phyloP scores from a whole-genome alignment of 139 green algal genomes.

The Klebsormidium nitens region DNA sequence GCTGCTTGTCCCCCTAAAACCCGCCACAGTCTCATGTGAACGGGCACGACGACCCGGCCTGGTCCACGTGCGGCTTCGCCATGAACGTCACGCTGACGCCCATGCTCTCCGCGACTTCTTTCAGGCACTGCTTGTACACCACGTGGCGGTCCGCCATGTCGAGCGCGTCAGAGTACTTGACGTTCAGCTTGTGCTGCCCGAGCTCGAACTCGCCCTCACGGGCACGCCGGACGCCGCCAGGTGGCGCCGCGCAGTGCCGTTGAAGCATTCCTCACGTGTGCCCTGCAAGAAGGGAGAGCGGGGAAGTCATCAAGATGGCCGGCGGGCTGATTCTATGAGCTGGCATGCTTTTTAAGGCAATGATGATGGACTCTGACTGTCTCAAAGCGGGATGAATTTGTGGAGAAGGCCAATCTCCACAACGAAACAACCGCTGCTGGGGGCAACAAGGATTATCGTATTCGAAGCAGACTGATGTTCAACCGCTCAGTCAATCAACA shows the following conservation, averaged over 20 bases:
- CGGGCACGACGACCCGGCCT: not conserved
- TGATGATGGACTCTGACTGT: no score
- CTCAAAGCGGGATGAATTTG: no score
- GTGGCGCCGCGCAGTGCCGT: not conserved
- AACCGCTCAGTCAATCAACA: no score
- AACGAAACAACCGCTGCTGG: no score
- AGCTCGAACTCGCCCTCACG: constrained; percentile 10
- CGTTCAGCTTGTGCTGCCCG: constrained; percentile 12
- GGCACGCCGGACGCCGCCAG: not conserved
- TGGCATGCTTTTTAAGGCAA: no score
- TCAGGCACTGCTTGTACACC: constrained; percentile 14
- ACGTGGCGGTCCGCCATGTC: constrained; percentile 1
- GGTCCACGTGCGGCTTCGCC: not conserved
- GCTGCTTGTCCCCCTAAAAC: no score
- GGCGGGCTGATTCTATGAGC: no score
- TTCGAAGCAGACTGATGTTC: no score
- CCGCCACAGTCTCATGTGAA: constrained; percentile 3
- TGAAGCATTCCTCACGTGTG: constrained; percentile 3
- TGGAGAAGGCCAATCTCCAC: no score
- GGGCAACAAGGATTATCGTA: no score
- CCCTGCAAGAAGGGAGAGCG: constrained; percentile 7
- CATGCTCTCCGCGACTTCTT: not conserved
- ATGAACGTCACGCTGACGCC: constrained; percentile 2
- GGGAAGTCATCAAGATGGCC: no score
- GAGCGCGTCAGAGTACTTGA: constrained; percentile 4